Evolutionary conservation across 441 rosid species (phyloP).

Genomic region (Viola pubescens): DNA sequence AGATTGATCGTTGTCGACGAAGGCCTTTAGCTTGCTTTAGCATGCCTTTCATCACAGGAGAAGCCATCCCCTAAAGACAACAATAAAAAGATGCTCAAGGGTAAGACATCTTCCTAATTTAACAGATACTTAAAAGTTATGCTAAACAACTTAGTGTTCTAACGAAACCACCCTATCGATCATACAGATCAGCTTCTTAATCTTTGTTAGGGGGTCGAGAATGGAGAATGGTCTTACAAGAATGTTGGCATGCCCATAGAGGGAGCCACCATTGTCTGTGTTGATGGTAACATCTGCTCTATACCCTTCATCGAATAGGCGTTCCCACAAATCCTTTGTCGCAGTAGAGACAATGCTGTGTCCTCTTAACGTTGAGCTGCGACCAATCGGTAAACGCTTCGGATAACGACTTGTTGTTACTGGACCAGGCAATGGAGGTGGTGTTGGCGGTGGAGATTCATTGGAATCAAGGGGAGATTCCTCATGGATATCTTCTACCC

Average conservation of each 20-base stretch:
- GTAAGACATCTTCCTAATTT: too few species aligned
- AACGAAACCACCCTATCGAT: neutral
- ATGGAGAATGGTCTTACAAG: conserved; percentile 43
- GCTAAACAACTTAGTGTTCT: neutral
- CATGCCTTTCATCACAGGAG: conserved; percentile 68
- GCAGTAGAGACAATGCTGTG: conserved; percentile 28
- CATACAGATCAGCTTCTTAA: neutral
- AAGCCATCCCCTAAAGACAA: conserved; percentile 66
- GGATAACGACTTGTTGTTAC: conserved; percentile 17
- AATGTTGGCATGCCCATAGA: conserved; percentile 65
- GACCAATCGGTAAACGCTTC: conserved; percentile 13
- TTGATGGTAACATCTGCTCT: conserved; percentile 56
- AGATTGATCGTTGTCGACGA: conserved; percentile 36
- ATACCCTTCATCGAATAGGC: conserved; percentile 67
- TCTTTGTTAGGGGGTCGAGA: neutral
- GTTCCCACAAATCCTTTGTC: conserved; percentile 59
- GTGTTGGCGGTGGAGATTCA: conserved; percentile 26
- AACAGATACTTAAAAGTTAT: neutral
- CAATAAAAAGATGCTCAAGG: conserved; percentile 8
- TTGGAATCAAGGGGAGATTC: conserved; percentile 17
- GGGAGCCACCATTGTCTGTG: conserved; percentile 41
- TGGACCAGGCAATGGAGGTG: conserved; percentile 43
- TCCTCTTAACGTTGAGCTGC: conserved; percentile 17
- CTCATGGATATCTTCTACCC: conserved; percentile 21
- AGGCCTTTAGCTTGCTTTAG: conserved; percentile 45